Evolutionary conservation across 352 stramenopile species (phyloP).

Genomic region (Globisporangium spiculum): DNA sequence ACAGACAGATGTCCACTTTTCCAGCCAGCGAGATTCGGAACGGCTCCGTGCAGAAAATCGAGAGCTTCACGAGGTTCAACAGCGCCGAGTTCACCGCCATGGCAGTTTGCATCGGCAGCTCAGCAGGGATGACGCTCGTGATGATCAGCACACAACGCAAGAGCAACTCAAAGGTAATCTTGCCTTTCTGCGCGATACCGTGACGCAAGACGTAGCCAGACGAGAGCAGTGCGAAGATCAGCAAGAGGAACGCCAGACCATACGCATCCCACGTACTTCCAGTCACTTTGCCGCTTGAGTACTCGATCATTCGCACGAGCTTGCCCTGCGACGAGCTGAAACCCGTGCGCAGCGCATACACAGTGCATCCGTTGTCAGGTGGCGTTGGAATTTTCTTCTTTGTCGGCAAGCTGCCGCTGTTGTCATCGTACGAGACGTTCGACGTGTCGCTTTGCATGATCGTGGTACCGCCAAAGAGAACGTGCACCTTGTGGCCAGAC

Average conservation of each 20-base stretch:
- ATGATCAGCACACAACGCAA: constrained; percentile 99
- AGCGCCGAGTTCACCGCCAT: constrained; percentile 98
- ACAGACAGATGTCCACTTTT: constrained; percentile 96
- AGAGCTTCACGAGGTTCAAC: constrained; percentile 92
- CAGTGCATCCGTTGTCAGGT: constrained; percentile 91
- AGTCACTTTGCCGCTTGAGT: constrained; percentile 95
- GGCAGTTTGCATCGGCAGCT: constrained; percentile 97
- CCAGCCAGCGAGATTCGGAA: constrained; percentile 98
- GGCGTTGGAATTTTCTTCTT: constrained; percentile 54
- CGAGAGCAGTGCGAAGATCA: constrained; percentile 96
- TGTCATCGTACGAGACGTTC: constrained; percentile 22
- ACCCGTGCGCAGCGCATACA: constrained; percentile 95
- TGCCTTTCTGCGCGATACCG: constrained; percentile 83
- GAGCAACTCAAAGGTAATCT: constrained; percentile 95
- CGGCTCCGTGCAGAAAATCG: constrained; percentile 98
- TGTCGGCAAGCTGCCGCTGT: background rate
- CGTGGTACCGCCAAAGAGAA: constrained; percentile 93
- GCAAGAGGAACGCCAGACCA: constrained; percentile 93
- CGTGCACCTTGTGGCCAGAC: constrained; percentile 83
- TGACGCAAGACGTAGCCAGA: constrained; percentile 93
- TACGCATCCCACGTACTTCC: constrained; percentile 96
- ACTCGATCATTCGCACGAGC: constrained; percentile 98
- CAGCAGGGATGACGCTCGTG: constrained; percentile 97
- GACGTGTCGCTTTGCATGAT: constrained; percentile 83
- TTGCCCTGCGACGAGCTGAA: constrained; percentile 98